phyloP scores from a whole-genome alignment of 371 early-diverging fungal genomes.

The Apophysomyces variabilis region DNA sequence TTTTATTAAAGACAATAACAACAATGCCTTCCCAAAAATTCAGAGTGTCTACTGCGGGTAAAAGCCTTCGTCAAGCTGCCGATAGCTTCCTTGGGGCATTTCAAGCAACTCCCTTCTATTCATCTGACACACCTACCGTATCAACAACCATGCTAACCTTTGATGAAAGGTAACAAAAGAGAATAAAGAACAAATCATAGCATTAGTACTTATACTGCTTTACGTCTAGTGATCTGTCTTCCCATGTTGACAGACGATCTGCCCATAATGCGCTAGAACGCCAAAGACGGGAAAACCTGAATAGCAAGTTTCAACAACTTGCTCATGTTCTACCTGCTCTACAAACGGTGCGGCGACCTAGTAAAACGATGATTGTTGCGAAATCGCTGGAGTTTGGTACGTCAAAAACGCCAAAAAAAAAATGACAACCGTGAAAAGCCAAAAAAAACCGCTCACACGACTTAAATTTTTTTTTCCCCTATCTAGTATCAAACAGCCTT shows the following conservation, averaged over 20 bases:
- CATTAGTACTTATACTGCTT: slow-evolving; percentile 1
- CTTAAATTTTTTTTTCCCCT: background rate
- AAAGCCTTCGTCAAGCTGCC: slow-evolving; percentile 19
- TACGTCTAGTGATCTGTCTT: slow-evolving; percentile 15
- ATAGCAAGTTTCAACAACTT: slow-evolving; percentile 77
- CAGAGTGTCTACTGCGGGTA: slow-evolving; percentile 19
- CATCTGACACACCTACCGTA: background rate
- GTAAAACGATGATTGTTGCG: slow-evolving; percentile 78
- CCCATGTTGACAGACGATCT: slow-evolving; percentile 46
- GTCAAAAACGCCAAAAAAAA: background rate
- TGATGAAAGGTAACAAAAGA: background rate
- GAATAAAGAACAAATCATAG: background rate
- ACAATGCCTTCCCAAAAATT: slow-evolving; percentile 27
- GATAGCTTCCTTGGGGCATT: slow-evolving; percentile 22
- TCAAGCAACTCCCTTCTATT: background rate
- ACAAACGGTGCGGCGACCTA: slow-evolving; percentile 73
- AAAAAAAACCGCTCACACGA: background rate
- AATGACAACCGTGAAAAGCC: no score
- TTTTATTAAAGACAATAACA: slow-evolving; percentile 2
- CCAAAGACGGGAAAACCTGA: slow-evolving; percentile 78
- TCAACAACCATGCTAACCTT: background rate
- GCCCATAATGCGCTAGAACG: slow-evolving; percentile 84
- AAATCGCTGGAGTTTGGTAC: slow-evolving; percentile 72
- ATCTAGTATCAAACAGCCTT: slow-evolving; percentile 30
- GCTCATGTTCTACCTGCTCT: slow-evolving; percentile 79